Evolutionary conservation across 768 basidiomycete genomes (phyloP).

Genomic region (Hypholoma fasciculare): DNA sequence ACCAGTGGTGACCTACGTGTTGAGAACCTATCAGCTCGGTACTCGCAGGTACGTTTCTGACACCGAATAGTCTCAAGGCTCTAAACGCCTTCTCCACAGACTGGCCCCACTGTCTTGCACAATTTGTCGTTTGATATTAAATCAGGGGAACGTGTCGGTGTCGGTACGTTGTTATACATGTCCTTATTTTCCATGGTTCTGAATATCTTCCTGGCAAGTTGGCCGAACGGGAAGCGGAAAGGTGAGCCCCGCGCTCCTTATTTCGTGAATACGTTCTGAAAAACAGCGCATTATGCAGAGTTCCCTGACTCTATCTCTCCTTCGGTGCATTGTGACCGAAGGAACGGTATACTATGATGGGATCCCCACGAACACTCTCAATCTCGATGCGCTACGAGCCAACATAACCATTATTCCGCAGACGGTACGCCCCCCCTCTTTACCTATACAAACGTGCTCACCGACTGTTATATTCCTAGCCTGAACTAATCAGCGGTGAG

Average conservation of each 20-base stretch:
- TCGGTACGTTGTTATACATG: slow-evolving; percentile 3
- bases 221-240: slow-evolving; percentile 27
- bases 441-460: slow-evolving; percentile 22
- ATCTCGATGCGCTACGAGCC: slow-evolving; percentile 52
- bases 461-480: slow-evolving; percentile 13
- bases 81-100: not conserved
- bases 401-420: slow-evolving; percentile 59
- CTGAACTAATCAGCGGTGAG: slow-evolving; percentile 30
- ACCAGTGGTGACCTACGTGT: slow-evolving; percentile 53
- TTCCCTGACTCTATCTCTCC: slow-evolving; percentile 32
- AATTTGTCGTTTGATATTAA: slow-evolving; percentile 9
- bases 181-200: not conserved
- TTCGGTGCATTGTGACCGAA: slow-evolving; percentile 53
- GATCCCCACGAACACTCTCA: slow-evolving; percentile 41
- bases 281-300: slow-evolving; percentile 14
- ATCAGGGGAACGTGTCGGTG: slow-evolving; percentile 13
- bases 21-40: slow-evolving; percentile 54
- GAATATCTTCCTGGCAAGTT: slow-evolving; percentile 7
- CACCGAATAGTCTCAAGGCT: not conserved
- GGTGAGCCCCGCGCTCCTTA: not conserved
- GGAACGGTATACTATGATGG: slow-evolving; percentile 55
- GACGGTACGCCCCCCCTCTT: slow-evolving; percentile 21
- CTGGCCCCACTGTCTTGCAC: slow-evolving; percentile 10
- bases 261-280: not conserved
- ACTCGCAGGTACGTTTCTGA: slow-evolving; percentile 33